Percentiles rank a stretch among this genome's conserved stretches.
phyloP scores from a whole-genome alignment of 2,329 filamentous ascomycete genomes.

The Diaporthe amygdali region DNA sequence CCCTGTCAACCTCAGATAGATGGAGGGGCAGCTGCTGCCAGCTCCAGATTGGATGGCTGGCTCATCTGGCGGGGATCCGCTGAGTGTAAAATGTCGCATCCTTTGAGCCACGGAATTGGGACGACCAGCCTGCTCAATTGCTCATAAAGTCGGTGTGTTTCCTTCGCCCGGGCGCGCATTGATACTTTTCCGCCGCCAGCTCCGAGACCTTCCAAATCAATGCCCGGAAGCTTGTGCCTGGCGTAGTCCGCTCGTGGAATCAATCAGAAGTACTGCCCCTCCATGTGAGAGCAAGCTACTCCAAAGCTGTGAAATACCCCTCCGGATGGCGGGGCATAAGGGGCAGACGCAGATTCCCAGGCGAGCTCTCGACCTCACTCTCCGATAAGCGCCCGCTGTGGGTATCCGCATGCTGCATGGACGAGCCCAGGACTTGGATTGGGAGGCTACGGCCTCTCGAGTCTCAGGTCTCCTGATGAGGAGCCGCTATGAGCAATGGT shows the following conservation, averaged over 20 bases:
- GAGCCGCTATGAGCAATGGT: constrained; percentile 19
- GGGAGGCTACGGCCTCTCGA: not conserved
- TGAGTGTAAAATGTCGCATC: constrained; percentile 16
- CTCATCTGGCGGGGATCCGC: constrained; percentile 16
- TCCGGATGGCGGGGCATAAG: constrained; percentile 23
- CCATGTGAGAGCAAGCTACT: not conserved
- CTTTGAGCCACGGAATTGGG: not conserved
- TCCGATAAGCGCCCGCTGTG: constrained; percentile 24
- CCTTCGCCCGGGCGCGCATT: not conserved
- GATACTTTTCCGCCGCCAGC: not conserved
- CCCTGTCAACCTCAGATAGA: constrained; percentile 16
- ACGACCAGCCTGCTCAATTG: constrained; percentile 15
- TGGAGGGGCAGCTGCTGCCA: constrained; percentile 19
- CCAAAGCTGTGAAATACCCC: constrained; percentile 18
- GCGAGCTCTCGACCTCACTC: not conserved
- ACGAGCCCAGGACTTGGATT: not conserved
- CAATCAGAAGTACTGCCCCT: not conserved
- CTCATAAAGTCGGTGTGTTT: constrained; percentile 25
- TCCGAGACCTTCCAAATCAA: not conserved
- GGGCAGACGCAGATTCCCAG: constrained; percentile 17
- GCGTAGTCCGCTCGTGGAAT: not conserved
- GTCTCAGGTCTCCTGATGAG: constrained; percentile 3
- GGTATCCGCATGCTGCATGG: not conserved
- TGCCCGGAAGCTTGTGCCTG: not conserved
- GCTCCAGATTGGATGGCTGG: constrained; percentile 20